Evolutionary conservation across 1,139 yeast species (phyloP).

Genomic region (Eremothecium cymbalariae): DNA sequence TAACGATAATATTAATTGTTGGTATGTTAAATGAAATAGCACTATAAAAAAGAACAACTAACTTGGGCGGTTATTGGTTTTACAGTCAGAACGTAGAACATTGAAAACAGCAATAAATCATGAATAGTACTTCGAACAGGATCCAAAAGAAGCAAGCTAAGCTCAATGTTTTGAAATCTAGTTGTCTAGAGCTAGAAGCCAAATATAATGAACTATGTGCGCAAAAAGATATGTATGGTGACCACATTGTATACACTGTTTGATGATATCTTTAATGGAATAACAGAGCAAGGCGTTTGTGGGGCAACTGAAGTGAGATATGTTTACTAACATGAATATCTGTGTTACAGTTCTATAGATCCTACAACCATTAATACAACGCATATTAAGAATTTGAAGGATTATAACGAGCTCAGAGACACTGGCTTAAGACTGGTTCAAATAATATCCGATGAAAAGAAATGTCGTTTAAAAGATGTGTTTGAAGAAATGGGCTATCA

Average conservation of each 20-base stretch:
- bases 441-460: slow-evolving; percentile 28
- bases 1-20: background rate
- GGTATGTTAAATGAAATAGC: slow-evolving; percentile 3
- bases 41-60: slow-evolving; percentile 37
- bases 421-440: slow-evolving; percentile 26
- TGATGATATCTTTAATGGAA: too few relatives aligned
- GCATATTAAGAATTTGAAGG: slow-evolving; percentile 27
- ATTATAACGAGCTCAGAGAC: slow-evolving; percentile 31
- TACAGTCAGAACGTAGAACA: too few relatives aligned
- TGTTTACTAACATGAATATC: too few relatives aligned
- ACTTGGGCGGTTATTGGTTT: slow-evolving; percentile 41
- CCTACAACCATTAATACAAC: slow-evolving; percentile 13
- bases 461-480: slow-evolving; percentile 21
- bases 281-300: too few relatives aligned
- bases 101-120: background rate
- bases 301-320: too few relatives aligned
- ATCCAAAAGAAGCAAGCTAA: slow-evolving; percentile 1
- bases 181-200: slow-evolving; percentile 1
- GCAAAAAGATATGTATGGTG: background rate
- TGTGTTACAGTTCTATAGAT: too few relatives aligned
- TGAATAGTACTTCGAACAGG: slow-evolving; percentile 2
- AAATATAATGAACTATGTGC: background rate
- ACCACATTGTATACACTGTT: background rate
- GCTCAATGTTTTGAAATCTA: background rate
- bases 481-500: slow-evolving; percentile 28